Evolutionary conservation across 1,139 yeast species (phyloP), one percentile per base, ranked within the genome.

Genomic region (Hyphopichia khmerensis): DNA sequence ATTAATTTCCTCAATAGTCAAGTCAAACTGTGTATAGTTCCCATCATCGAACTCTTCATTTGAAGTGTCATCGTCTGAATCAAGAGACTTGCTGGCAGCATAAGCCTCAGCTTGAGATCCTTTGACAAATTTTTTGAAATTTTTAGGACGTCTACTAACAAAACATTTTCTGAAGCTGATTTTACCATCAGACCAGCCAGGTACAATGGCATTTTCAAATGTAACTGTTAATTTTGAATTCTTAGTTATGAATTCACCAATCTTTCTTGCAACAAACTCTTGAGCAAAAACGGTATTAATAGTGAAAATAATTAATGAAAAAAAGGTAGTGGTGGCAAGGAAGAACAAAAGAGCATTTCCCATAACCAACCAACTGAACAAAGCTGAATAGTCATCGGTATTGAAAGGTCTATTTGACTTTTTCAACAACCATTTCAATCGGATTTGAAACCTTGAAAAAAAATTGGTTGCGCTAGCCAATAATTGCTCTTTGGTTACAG

Each of bases 131-230:
- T 59, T 74, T 59, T 70, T 66, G 16, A 68, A 59, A 31, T 68
- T 65, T 48, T 76, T 73, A 0, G 99, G 99, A 44, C 98, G 72
- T 53, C 87, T 75, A 43, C 96, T 87, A 1, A 91, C 93, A 60
- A 85, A 85, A 42, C 96, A 95, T 52, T 90, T 88, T 46, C 83
- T 79, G 61, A 93, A 87, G 35, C 85, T 79, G 43, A 93, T 88
- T 50, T 81, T 84, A 1, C 97, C 96, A 51, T 87, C 90, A 38
- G 84, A 77, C 97, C 97, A 91, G 41, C 90, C 90, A 0, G 98
- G 98, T 3, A 90, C 96, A 45, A 91, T 87, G 2, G 99, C 99
- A 57, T 81, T 85, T 58, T 93, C 99, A 58, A 93, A 93, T 1
- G 89, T 83, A 11, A 93, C 96, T 0, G 87, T 82, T 51, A 91